phyloP scores from a whole-genome alignment of 176 grass and related monocot species.

The Sorghum bicolor region Sorghum_bicolor_NCBIv3 NC_012872.2:6450001-6450500 shows the following conservation, averaged over 20 bases:
- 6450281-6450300: background rate
- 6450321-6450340: background rate
- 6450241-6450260: background rate
- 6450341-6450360: background rate
- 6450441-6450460: background rate
- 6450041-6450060: background rate
- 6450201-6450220: conserved; percentile 2
- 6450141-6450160: background rate
- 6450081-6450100: background rate
- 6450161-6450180: background rate
- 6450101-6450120: background rate
- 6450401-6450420: background rate
- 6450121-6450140: background rate
- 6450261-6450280: background rate
- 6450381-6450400: background rate
- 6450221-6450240: background rate
- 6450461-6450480: background rate
- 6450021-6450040: background rate
- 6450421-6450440: background rate
- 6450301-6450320: background rate
- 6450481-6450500: background rate
- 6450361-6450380: background rate
- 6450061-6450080: background rate
- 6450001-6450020: background rate
- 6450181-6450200: background rate